Conservation (phyloP, 176 grass and related monocot genomes). For the Tillandsia leiboldiana region DNA sequence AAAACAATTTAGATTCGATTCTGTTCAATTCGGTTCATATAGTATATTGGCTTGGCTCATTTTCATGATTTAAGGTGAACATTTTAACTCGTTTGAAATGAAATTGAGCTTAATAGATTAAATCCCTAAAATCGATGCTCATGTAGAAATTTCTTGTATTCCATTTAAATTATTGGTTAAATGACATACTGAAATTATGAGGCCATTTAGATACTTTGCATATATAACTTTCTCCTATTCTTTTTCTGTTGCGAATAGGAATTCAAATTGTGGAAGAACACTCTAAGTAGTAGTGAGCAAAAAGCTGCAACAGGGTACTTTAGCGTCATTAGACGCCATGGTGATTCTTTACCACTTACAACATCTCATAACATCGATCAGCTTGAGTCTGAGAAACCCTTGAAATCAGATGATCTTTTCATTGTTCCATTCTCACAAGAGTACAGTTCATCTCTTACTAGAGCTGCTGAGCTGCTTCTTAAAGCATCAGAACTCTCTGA, state of each 20-base stretch:
- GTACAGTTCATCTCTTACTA: conserved; percentile 56
- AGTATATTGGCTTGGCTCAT: too few species aligned
- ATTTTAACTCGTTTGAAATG: too few species aligned
- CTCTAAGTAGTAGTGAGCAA: conserved; percentile 44
- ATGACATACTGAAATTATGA: not conserved
- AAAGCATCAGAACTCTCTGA: conserved; percentile 69
- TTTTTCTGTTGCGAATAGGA: conserved; percentile 28
- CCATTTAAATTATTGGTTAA: not conserved
- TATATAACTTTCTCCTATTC: not conserved
- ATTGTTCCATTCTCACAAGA: conserved; percentile 76
- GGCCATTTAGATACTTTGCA: not conserved
- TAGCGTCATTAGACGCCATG: conserved; percentile 56
- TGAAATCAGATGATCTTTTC: conserved; percentile 64
- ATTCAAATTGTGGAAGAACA: conserved; percentile 79
- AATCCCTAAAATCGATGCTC: too few species aligned
- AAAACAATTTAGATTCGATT: too few species aligned
- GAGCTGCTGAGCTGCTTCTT: conserved; percentile 55
- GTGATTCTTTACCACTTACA: conserved; percentile 24
- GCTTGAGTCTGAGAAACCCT: conserved; percentile 18
- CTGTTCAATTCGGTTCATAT: too few species aligned
- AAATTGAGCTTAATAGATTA: too few species aligned
- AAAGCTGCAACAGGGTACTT: conserved; percentile 79
- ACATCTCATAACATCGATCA: conserved; percentile 7
- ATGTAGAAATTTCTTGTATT: too few species aligned
- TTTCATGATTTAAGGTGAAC: too few species aligned